Percentiles rank a stretch among this genome's conserved stretches.
Evolutionary conservation across 352 stramenopile species (phyloP).

Genomic region (Pythium volutum): DNA sequence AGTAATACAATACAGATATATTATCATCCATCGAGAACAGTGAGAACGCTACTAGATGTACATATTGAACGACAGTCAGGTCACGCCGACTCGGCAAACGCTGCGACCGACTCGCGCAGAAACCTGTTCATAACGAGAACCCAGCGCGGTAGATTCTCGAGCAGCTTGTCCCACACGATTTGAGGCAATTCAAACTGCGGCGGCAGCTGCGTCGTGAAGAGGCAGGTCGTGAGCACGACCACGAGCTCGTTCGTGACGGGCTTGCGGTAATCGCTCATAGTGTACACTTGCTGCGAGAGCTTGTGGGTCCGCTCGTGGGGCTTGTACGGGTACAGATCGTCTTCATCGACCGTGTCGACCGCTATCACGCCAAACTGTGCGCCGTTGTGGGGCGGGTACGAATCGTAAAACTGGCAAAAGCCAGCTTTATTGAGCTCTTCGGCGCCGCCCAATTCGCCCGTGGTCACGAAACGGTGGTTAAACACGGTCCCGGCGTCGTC

Average conservation of each 20-base stretch:
- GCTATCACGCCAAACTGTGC: constrained; percentile 32
- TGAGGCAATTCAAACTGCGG: constrained; percentile 5
- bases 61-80: no score
- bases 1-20: no score
- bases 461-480: constrained; percentile 44
- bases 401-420: constrained; percentile 33
- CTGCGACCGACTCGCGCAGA: constrained; percentile 8
- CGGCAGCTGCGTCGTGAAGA: constrained; percentile 12
- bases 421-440: constrained; percentile 28
- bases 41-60: no score
- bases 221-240: constrained; percentile 17
- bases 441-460: constrained; percentile 16
- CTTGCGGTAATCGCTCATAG: constrained; percentile 7
- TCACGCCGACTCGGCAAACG: background rate
- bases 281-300: constrained; percentile 3
- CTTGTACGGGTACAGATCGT: constrained; percentile 50
- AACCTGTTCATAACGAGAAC: constrained; percentile 13
- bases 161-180: constrained; percentile 12
- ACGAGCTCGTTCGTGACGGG: constrained; percentile 15
- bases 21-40: no score
- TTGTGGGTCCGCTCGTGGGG: constrained; percentile 25
- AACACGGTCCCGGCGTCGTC: constrained; percentile 27
- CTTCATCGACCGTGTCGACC: constrained; percentile 38
- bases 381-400: constrained; percentile 13
- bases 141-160: constrained; percentile 17